Conservation (phyloP, 208 protist genomes). For the Giardia duodenalis region DNA sequence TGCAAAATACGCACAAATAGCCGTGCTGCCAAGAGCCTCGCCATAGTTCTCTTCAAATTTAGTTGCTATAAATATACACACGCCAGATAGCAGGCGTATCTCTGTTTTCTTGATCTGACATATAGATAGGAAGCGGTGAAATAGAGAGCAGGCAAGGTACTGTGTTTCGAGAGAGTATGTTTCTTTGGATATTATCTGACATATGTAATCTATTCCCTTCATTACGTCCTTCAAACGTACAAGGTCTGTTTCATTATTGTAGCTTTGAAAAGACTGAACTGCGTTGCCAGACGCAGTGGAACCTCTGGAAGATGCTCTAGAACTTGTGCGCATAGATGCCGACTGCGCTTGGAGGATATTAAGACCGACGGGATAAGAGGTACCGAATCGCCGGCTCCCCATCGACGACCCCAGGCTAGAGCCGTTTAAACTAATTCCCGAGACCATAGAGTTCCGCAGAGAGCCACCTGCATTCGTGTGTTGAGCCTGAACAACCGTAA, state of each 20-base stretch:
- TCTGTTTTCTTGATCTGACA: not conserved
- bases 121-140: not conserved
- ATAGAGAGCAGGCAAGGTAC: slow-evolving; percentile 19
- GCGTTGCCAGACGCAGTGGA: not conserved
- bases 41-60: slow-evolving; percentile 30
- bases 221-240: not conserved
- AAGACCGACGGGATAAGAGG: not conserved
- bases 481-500: slow-evolving; percentile 4
- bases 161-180: slow-evolving; percentile 15
- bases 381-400: not conserved
- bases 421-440: no score
- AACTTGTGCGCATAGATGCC: not conserved
- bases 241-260: not conserved
- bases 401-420: not conserved
- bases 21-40: not conserved
- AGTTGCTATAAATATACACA: slow-evolving; percentile 21
- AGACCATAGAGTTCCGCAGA: no score
- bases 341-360: not conserved
- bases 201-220: slow-evolving; percentile 26
- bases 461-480: no score
- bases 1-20: not conserved
- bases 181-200: slow-evolving; percentile 11
- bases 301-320: not conserved
- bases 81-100: not conserved
- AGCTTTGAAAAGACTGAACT: not conserved